Evolutionary conservation across 1,139 yeast genomes (phyloP).

Genomic region (Yamadazyma diospyri): DNA sequence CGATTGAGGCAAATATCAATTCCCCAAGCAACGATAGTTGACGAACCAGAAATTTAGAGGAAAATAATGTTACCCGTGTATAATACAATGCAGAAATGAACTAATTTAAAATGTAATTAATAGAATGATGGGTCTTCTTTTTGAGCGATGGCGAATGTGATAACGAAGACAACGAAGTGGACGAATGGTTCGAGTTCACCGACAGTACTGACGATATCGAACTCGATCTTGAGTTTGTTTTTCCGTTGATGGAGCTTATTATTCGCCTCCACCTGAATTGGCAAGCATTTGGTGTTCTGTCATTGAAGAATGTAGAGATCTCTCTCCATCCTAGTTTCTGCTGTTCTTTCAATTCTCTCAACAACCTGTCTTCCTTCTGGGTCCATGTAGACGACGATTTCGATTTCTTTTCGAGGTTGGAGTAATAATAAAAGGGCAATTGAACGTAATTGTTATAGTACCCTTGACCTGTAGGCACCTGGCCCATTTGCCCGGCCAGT

Average conservation of each 20-base stretch:
- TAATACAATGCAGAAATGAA: constrained; percentile 3
- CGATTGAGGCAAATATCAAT: too few relatives aligned
- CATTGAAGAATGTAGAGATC: constrained; percentile 39
- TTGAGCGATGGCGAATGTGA: constrained; percentile 10
- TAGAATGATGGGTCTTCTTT: constrained; percentile 29
- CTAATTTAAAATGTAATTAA: constrained; percentile 22
- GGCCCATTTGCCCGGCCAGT: too few relatives aligned
- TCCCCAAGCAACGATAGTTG: too few relatives aligned
- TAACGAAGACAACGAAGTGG: neutral
- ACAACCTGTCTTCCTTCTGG: constrained; percentile 35
- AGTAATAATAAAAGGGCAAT: constrained; percentile 15
- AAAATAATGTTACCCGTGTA: neutral
- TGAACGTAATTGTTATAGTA: constrained; percentile 2
- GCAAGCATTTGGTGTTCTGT: constrained; percentile 46
- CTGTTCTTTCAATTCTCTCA: constrained; percentile 36
- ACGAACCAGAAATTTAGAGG: too few relatives aligned
- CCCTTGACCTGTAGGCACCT: neutral
- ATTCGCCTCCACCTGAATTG: constrained; percentile 48
- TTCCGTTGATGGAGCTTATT: constrained; percentile 17
- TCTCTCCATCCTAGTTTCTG: constrained; percentile 48
- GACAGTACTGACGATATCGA: constrained; percentile 2
- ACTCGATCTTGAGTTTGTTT: constrained; percentile 11
- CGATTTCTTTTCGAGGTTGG: constrained; percentile 16
- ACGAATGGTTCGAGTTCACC: constrained; percentile 1
- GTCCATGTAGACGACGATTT: constrained; percentile 41